These are phyloP conservation scores for Spencermartinsiella europaea DNA, from an alignment of 805 yeast genomes.

Conservation along the genomic window DNA sequence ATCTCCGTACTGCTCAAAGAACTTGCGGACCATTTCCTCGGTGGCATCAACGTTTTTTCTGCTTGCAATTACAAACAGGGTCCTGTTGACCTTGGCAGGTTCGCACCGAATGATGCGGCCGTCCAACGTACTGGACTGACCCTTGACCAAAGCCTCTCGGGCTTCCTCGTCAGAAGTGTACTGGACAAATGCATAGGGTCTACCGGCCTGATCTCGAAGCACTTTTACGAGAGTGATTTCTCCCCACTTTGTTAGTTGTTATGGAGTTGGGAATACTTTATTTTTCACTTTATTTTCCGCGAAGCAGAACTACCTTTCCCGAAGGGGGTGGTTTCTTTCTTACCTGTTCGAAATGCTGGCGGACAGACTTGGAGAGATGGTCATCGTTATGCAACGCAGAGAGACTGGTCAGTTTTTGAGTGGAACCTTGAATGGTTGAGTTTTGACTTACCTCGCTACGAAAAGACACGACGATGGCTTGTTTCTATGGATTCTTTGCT, in stretches of 20 bases:
- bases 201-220: constrained; percentile 68
- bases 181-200: constrained; percentile 94
- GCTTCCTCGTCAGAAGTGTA: constrained; percentile 69
- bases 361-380: constrained; percentile 62
- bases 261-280: not conserved
- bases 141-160: constrained; percentile 55
- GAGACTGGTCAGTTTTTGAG: constrained; percentile 53
- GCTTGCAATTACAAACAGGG: constrained; percentile 52
- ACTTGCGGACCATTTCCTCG: constrained; percentile 32
- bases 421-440: not conserved
- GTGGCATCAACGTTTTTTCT: not conserved
- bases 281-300: too few species aligned
- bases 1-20: constrained; percentile 60
- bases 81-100: constrained; percentile 85
- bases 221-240: constrained; percentile 69
- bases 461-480: constrained; percentile 15
- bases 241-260: constrained; percentile 49
- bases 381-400: constrained; percentile 64
- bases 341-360: constrained; percentile 52
- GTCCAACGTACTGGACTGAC: constrained; percentile 63
- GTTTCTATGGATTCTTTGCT: not conserved
- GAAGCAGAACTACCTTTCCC: constrained; percentile 11
- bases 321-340: too few species aligned
- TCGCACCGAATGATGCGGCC: constrained; percentile 83
- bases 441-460: constrained; percentile 9